phyloP scores from a whole-genome alignment of 106 monocot species.

The Dioscorea zingiberensis region DNA sequence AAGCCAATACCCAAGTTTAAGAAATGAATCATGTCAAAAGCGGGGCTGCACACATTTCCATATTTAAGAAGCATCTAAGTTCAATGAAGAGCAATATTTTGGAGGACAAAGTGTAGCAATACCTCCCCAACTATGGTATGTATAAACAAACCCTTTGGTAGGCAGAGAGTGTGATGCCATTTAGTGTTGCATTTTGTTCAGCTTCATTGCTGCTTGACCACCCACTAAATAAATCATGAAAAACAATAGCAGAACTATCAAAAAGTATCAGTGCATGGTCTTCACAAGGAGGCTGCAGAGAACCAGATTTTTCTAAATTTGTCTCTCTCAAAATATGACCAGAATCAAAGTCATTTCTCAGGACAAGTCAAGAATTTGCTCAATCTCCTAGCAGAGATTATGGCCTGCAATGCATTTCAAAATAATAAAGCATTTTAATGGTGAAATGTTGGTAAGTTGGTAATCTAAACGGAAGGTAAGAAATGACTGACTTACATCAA shows the following conservation, averaged over 20 bases:
- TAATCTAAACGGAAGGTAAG: not conserved
- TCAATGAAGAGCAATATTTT: too few relatives aligned
- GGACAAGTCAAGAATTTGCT: constrained; percentile 81
- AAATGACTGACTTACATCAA: constrained; percentile 71
- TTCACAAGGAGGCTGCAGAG: not conserved
- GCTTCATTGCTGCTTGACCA: constrained; percentile 58
- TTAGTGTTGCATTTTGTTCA: constrained; percentile 25
- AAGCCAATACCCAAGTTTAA: too few relatives aligned
- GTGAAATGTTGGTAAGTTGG: not conserved
- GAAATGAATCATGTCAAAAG: too few relatives aligned
- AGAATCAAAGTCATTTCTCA: constrained; percentile 29
- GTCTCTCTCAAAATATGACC: constrained; percentile 10
- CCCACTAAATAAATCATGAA: constrained; percentile 43
- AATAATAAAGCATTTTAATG: not conserved
- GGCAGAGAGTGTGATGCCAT: constrained; percentile 37
- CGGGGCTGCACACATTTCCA: too few relatives aligned
- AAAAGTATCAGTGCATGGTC: constrained; percentile 3
- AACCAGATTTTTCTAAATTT: not conserved
- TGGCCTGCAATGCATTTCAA: constrained; percentile 37
- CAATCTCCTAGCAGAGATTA: constrained; percentile 76
- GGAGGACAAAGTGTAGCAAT: too few relatives aligned
- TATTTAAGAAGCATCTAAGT: too few relatives aligned
- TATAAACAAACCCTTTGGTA: constrained; percentile 67
- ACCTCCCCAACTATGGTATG: constrained; percentile 92
- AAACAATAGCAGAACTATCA: constrained; percentile 22